Evolutionary conservation across 768 basidiomycete species (phyloP).

Genomic region (Boletus edulis): DNA sequence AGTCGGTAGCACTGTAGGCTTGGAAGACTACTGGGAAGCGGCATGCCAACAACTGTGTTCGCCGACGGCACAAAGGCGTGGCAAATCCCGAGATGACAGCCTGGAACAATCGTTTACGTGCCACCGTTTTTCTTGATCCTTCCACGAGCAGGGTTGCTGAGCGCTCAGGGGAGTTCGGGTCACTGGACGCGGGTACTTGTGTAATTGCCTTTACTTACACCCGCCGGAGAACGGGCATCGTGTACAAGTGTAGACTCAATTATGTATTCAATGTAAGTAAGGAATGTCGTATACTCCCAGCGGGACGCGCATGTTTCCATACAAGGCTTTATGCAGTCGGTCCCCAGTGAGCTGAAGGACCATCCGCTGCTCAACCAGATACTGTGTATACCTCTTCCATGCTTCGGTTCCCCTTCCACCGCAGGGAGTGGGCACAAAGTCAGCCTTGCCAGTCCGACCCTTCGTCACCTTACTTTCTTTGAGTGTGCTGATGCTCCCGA

Average conservation of each 20-base stretch:
- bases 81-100: not conserved
- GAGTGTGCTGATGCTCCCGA: slow-evolving; percentile 72
- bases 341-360: slow-evolving; percentile 49
- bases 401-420: slow-evolving; percentile 47
- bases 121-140: not conserved
- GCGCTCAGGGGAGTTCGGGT: not conserved
- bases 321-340: slow-evolving; percentile 36
- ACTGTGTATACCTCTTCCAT: slow-evolving; percentile 63
- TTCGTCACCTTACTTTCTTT: slow-evolving; percentile 41
- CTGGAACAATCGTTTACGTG: slow-evolving; percentile 8
- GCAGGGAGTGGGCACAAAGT: slow-evolving; percentile 10
- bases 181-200: not conserved
- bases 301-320: slow-evolving; percentile 19
- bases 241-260: not conserved
- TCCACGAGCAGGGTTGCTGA: slow-evolving; percentile 18
- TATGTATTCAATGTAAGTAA: slow-evolving; percentile 8
- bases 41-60: not conserved
- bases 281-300: not conserved
- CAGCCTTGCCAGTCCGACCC: slow-evolving; percentile 14
- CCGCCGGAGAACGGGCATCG: not conserved
- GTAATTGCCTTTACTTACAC: not conserved
- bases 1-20: too few species aligned
- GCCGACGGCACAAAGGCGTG: not conserved
- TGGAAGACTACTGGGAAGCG: too few species aligned
- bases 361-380: slow-evolving; percentile 47